Evolutionary conservation across 305 asterid species (phyloP).

Genomic region (Plantago rigida): DNA sequence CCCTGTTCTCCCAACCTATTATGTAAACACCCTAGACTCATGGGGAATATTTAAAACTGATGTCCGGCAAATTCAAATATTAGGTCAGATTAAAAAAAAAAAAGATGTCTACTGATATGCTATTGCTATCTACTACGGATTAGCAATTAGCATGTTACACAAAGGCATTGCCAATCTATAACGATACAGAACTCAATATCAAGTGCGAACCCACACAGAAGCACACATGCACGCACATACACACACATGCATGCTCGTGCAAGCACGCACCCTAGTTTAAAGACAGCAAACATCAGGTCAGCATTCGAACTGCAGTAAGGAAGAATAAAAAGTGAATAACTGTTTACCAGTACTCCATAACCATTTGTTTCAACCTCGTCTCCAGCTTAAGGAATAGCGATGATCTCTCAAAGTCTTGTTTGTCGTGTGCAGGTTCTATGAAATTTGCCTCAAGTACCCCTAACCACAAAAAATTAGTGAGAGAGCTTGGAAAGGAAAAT

Average conservation of each 20-base stretch:
- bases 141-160: too few relatives aligned
- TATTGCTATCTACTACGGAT: too few relatives aligned
- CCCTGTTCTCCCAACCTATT: too few relatives aligned
- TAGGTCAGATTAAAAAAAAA: too few relatives aligned
- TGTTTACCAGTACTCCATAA: constrained; percentile 65
- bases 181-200: background rate
- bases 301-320: too few relatives aligned
- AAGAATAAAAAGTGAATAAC: background rate
- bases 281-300: too few relatives aligned
- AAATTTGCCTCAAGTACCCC: constrained; percentile 93
- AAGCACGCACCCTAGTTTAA: background rate
- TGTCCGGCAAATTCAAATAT: too few relatives aligned
- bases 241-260: too few relatives aligned
- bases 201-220: background rate
- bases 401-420: constrained; percentile 94
- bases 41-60: too few relatives aligned
- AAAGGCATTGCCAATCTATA: too few relatives aligned
- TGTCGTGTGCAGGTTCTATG: constrained; percentile 95
- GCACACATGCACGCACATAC: background rate
- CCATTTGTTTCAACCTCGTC: constrained; percentile 66
- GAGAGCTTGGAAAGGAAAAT: constrained; percentile 1
- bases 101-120: background rate
- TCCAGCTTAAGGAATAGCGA: constrained; percentile 59
- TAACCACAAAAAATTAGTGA: constrained; percentile 32
- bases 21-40: too few relatives aligned